Conservation (phyloP, 1,139 yeast genomes). For the Kodamaea fungicola region DNA sequence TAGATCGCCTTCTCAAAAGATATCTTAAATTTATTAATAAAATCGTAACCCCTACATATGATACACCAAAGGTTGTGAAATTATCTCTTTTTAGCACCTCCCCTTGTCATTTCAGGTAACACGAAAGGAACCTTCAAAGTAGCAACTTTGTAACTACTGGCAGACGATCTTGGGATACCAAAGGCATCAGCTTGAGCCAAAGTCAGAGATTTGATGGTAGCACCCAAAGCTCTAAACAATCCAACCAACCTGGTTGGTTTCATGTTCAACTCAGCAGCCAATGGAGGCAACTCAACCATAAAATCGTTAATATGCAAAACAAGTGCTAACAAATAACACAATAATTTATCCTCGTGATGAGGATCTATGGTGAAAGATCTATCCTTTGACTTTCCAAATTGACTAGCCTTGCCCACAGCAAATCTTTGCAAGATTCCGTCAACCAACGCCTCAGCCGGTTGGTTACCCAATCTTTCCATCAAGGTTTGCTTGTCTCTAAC, state of each 20-base stretch:
- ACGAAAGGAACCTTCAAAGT: slow-evolving; percentile 83
- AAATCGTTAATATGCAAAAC: slow-evolving; percentile 76
- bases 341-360: slow-evolving; percentile 76
- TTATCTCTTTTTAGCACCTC: slow-evolving; percentile 32
- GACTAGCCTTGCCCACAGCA: slow-evolving; percentile 61
- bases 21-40: background rate
- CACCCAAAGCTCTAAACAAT: slow-evolving; percentile 80
- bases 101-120: slow-evolving; percentile 77
- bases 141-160: slow-evolving; percentile 74
- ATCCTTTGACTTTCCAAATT: slow-evolving; percentile 70
- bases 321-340: slow-evolving; percentile 73
- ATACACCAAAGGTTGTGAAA: background rate
- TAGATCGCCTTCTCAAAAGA: background rate
- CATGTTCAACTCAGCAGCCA: slow-evolving; percentile 80
- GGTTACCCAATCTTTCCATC: slow-evolving; percentile 53
- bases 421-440: slow-evolving; percentile 72
- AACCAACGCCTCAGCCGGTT: slow-evolving; percentile 70
- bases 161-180: slow-evolving; percentile 67
- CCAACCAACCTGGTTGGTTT: slow-evolving; percentile 72
- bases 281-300: slow-evolving; percentile 70
- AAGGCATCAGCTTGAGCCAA: slow-evolving; percentile 79
- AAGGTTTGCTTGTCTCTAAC: slow-evolving; percentile 57
- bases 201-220: slow-evolving; percentile 70
- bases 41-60: background rate
- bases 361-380: slow-evolving; percentile 80